Base-by-base conservation (phyloP, 1,139 yeast genomes). In the Wickerhamiella infanticola region DNA sequence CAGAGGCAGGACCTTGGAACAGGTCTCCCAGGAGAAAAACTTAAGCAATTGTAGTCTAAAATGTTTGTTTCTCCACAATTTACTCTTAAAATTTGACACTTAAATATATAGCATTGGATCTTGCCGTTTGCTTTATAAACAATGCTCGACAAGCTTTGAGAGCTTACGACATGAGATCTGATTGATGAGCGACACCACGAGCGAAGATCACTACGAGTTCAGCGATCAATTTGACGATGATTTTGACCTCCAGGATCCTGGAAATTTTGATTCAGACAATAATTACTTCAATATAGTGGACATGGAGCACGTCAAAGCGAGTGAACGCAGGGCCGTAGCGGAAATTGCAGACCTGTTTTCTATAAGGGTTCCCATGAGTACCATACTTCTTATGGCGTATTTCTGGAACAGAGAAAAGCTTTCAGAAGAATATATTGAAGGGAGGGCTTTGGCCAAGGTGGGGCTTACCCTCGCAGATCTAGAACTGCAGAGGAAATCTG, bases 401-500 rank as follows among this genome's bases (percentile, higher is more conserved):
- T 29, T 39, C 25, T 50, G 52, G 52, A 43, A 50, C 26, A 11
- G 45, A 4, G 42, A 39, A 1, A 42, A 41, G 37, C 35, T 43
- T 6, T 18, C 42, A 3, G 18, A 39, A n/a, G 45, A 33, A 3
- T 45, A 9, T 29, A 40, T 50, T 3, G 52, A 47, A 26, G 35
- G 33, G 6, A 29, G 9, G 7, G 45, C 46, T 1, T 46, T 48
- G 2, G 39, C 23, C 6, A 41, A 38, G 33, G 11, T 50, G 6
- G 45, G 45, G 2, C 43, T 48, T 5, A 40, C 37, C 8, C 5
- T 3, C 13, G 27, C 24, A 7, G 35, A 35, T 23, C 11, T 42
- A 8, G 43, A 37, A 38, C 37, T 43, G 45, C 35, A 8, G 27
- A 5, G 4, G 18, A 24, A 39, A 44, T 96, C 61, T 83, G 88